Percentiles rank a stretch among this genome's conserved stretches.
These are phyloP conservation scores for Scutellaria galericulata DNA, from an alignment of 257 asterid genomes.

Conservation along the genomic window DNA sequence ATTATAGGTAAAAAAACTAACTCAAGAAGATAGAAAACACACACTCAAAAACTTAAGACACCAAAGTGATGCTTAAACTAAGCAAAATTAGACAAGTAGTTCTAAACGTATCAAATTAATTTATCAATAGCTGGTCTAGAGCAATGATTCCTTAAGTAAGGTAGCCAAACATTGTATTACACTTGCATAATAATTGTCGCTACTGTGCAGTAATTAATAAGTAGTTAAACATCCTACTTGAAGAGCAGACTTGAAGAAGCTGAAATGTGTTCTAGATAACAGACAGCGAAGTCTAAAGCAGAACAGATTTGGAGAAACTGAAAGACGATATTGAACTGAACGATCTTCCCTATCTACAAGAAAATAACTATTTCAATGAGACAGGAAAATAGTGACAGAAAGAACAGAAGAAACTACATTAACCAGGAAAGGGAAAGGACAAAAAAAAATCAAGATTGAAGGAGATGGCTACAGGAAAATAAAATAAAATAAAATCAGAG, in stretches of 20 bases:
- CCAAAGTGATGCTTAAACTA: not conserved
- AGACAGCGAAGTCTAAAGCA: not conserved
- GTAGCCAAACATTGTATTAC: not conserved
- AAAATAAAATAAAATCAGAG: too few relatives aligned
- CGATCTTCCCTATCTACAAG: not conserved
- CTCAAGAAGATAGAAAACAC: slow-evolving; percentile 14
- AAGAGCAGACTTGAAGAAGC: not conserved
- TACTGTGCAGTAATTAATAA: not conserved
- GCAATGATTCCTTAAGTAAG: not conserved
- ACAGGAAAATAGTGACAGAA: not conserved
- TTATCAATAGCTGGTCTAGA: not conserved
- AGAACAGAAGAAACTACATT: not conserved
- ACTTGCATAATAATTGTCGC: not conserved
- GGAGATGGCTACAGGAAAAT: too few relatives aligned
- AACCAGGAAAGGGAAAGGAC: not conserved
- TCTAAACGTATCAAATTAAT: not conserved
- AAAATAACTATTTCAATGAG: not conserved
- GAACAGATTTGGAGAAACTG: not conserved
- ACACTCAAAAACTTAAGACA: not conserved
- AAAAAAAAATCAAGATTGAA: too few relatives aligned
- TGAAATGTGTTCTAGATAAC: not conserved
- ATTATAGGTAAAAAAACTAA: not conserved
- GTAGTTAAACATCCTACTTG: not conserved
- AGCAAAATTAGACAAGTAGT: not conserved
- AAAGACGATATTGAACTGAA: not conserved